Base-by-base conservation (phyloP, 75 land plant species). In the Cupressus sempervirens region DNA sequence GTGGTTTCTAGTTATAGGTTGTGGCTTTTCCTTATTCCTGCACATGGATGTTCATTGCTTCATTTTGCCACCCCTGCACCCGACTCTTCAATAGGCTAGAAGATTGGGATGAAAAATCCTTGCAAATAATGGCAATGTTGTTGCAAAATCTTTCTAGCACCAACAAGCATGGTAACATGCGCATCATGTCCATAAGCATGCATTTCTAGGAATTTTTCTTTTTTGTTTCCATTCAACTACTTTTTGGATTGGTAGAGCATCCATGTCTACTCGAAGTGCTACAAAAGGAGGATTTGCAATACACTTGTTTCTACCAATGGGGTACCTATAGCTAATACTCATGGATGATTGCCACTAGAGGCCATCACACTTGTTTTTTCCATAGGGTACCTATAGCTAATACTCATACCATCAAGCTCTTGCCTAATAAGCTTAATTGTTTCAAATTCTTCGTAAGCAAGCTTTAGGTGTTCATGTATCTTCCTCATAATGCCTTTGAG, bases 101-200 rank as follows among this genome's bases (percentile, higher is more conserved):
- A n/a, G n/a, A n/a, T n/a, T n/a, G n/a, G n/a, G n/a, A n/a, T n/a
- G n/a, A n/a, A n/a, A n/a, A n/a, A n/a, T n/a, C n/a, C 93, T 83
- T 87, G 87, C 52, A 93, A 62, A 23, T 86, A 34, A 36, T 85
- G 84, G 3, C 62, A 88, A 41, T 86, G 88, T 35, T 84, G 70
- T 62, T 92, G 83, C 40, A 93, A 92, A 40, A 93, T 80, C 65
- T 88, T 93, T 38, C 93, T 93, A 36, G 94, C 94, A 14, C 94
- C 94, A 29, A 93, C 86, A 52, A 93, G 91, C 90, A 92, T 93
- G 38, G 94, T 89, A 43, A 93, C 93, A 87, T 93, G 94, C 35
- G 94, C 94, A 84, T 93, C 94, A 72, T 93, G 94, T 34, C 94
- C 94, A 73, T 93, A 93, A 34, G 94, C 93, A 70, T 93, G 94